These are phyloP conservation scores for Ceratobasidium sp. DNA, from an alignment of 1,284 basidiomycete species.

Conservation along the genomic window DNA sequence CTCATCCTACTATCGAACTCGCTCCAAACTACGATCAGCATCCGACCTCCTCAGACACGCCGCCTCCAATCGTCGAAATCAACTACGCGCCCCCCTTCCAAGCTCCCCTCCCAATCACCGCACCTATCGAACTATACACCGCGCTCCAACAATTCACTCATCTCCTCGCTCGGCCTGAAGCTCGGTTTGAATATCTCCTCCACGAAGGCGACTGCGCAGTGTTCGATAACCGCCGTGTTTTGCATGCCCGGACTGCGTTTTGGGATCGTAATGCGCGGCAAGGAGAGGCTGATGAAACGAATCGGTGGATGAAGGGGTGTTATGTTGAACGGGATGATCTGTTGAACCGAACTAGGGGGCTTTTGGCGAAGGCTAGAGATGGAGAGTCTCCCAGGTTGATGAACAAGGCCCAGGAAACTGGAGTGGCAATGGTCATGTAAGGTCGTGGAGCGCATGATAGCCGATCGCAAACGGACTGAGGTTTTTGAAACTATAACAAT, in stretches of 20 bases:
- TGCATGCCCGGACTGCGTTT: conserved; percentile 92
- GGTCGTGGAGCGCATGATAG: no score
- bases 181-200: conserved; percentile 77
- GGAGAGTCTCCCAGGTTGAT: background rate
- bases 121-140: conserved; percentile 71
- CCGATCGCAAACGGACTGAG: no score
- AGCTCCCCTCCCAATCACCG: conserved; percentile 73
- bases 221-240: conserved; percentile 92
- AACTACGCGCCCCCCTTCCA: conserved; percentile 98
- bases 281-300: conserved; percentile 65
- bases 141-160: conserved; percentile 77
- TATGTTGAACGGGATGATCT: conserved; percentile 87
- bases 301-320: conserved; percentile 88
- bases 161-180: conserved; percentile 70
- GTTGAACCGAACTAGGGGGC: conserved; percentile 70
- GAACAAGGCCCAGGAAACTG: no score
- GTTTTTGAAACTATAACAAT: no score
- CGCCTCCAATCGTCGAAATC: conserved; percentile 69
- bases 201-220: conserved; percentile 89
- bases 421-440: no score
- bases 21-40: conserved; percentile 52
- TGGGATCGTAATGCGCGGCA: conserved; percentile 54
- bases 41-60: conserved; percentile 49
- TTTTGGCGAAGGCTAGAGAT: conserved; percentile 49
- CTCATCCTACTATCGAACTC: conserved; percentile 87